Evolutionary conservation across 2,329 filamentous ascomycete species (phyloP).

Genomic region (Cyclaneusma minus): DNA sequence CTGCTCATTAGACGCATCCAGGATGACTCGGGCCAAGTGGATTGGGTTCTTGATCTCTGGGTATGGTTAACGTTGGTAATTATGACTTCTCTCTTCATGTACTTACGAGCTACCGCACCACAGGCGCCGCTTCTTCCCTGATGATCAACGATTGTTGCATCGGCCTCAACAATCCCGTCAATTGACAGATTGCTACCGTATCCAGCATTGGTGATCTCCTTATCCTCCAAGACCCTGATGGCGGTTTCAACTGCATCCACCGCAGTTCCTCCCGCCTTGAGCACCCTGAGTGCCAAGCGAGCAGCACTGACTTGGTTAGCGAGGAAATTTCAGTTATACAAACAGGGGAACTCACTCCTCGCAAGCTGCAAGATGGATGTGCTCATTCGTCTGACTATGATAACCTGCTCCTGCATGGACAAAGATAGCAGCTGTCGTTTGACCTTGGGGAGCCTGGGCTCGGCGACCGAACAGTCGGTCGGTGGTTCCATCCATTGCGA

Average conservation of each 20-base stretch:
- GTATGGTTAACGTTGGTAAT: constrained; percentile 8
- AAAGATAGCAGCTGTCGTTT: constrained; percentile 57
- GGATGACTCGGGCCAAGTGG: constrained; percentile 65
- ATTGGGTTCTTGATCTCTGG: constrained; percentile 88
- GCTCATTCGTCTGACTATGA: constrained; percentile 77
- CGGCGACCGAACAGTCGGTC: constrained; percentile 10
- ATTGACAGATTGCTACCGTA: constrained; percentile 91
- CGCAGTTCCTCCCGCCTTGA: constrained; percentile 65
- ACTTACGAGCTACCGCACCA: constrained; percentile 76
- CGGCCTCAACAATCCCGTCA: constrained; percentile 83
- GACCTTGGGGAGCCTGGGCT: constrained; percentile 1
- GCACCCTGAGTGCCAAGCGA: constrained; percentile 65
- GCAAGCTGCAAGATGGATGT: constrained; percentile 71
- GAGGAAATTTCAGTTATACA: too few species aligned
- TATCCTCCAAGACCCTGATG: constrained; percentile 76
- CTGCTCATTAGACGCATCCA: constrained; percentile 60
- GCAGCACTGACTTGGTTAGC: constrained; percentile 67
- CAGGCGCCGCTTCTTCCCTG: constrained; percentile 82
- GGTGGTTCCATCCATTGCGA: constrained; percentile 14
- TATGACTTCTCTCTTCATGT: constrained; percentile 2
- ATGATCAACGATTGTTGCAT: constrained; percentile 87
- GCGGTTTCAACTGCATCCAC: constrained; percentile 84
- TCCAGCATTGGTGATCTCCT: constrained; percentile 91
- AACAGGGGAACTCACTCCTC: constrained; percentile 50
- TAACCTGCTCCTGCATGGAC: constrained; percentile 93